Evolutionary conservation across 805 yeast species (phyloP), one percentile per base, ranked within the genome.

Genomic region (Helenozyma rhizophorensis): DNA sequence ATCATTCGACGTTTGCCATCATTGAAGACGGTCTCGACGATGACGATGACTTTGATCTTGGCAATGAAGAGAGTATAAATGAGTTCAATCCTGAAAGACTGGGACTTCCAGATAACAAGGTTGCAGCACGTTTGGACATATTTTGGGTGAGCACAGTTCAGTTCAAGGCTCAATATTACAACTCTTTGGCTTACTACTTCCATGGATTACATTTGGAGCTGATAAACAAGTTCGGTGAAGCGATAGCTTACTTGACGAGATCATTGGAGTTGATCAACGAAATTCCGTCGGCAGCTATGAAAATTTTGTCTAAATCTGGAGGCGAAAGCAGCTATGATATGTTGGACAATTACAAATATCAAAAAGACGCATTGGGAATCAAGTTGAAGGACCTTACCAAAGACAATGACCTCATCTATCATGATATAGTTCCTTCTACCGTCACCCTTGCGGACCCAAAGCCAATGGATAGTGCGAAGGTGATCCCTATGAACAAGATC

Each of bases 391-490:
- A 65, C 17, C 43, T 85, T 45, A 78, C 72, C 16, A 87, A 83
- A 45, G 97, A 90, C 51, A 90, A 90, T 50, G 97, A 90, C 53
- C 81, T 78, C 47, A 85, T 90, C 23, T 90, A 85, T 52, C 95
- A 93, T 56, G 90, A 83, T 14, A 48, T 68, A 1, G 63, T 89
- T 10, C 96, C 96, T 1, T 63, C 74, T 4, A 58, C 60, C 19
- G 74, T 74, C 14, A 58, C 80, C 0, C 58, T 87, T 30, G 74
- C 85, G 6, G 82, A 77, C 10, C 68, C 87, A 4, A 78, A 83
- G 40, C 74, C 80, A 1, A 65, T 83, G 61, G 83, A 78, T 28
- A 82, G 87, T 36, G 78, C 80, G 2, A 78, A 80, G 47, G 65
- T 79, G 1, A 66, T 80, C 5, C 65, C 79, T 2, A 63, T 83